Percentiles rank a stretch among this genome's conserved stretches.
Conservation (phyloP, 495 filamentous ascomycete genomes). For the Podospora pseudopauciseta region DNA sequence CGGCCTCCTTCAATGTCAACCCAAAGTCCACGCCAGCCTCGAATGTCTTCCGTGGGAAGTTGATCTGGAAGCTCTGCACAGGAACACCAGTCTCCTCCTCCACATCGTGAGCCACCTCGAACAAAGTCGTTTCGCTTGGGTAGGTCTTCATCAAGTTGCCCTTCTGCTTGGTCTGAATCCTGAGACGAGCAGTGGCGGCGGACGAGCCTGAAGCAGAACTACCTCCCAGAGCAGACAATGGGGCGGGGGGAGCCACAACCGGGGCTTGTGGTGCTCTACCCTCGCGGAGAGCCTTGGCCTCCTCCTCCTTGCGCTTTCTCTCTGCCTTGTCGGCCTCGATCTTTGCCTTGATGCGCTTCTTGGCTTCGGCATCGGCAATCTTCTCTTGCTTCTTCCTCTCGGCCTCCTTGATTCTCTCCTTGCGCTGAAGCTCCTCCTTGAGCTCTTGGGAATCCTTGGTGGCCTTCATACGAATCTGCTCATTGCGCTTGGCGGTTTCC, state of each 20-base stretch:
- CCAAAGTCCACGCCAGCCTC: conserved; percentile 73
- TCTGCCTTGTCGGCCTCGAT: conserved; percentile 90
- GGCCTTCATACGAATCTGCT: conserved; percentile 86
- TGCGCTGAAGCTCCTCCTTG: conserved; percentile 79
- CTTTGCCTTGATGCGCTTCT: conserved; percentile 81
- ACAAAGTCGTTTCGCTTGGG: conserved; percentile 81
- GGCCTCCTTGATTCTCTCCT: conserved; percentile 87
- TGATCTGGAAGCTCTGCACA: conserved; percentile 75
- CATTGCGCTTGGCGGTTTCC: conserved; percentile 82
- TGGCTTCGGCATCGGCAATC: conserved; percentile 78
- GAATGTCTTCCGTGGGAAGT: conserved; percentile 83
- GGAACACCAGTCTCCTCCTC: conserved; percentile 53
- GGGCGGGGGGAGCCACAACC: conserved; percentile 30
- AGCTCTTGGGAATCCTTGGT: conserved; percentile 72
- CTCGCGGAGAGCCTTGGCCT: conserved; percentile 77
- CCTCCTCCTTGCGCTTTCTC: conserved; percentile 74
- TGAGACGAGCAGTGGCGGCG: conserved; percentile 64
- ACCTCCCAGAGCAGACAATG: conserved; percentile 34
- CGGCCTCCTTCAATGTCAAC: conserved; percentile 87
- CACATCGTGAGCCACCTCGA: conserved; percentile 81
- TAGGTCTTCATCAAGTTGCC: conserved; percentile 81
- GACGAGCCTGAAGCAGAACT: conserved; percentile 35
- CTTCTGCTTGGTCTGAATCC: conserved; percentile 65
- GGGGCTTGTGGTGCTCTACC: conserved; percentile 58
- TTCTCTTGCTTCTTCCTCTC: conserved; percentile 82